phyloP scores from a whole-genome alignment of 2,329 filamentous ascomycete genomes.

The Aspergillus melleus region DNA sequence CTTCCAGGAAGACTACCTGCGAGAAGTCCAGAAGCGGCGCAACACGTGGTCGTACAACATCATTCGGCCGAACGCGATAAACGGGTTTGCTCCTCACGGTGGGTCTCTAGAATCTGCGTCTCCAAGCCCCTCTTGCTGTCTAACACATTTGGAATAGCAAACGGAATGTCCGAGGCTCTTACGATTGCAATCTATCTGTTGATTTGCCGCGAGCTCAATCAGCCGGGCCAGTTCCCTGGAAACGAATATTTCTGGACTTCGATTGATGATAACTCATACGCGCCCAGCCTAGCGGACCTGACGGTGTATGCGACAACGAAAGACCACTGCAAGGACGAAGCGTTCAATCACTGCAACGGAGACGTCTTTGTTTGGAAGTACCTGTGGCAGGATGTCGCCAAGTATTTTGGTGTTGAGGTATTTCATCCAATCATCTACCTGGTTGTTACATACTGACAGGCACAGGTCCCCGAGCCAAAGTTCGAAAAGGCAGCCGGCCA shows the following conservation, averaged over 20 bases:
- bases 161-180: slow-evolving; percentile 31
- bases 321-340: slow-evolving; percentile 25
- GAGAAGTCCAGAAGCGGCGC: slow-evolving; percentile 13
- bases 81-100: slow-evolving; percentile 29
- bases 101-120: background rate
- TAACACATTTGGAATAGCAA: slow-evolving; percentile 8
- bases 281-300: slow-evolving; percentile 28
- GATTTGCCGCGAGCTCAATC: slow-evolving; percentile 24
- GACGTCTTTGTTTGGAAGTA: slow-evolving; percentile 31
- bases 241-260: slow-evolving; percentile 30
- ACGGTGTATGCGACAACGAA: slow-evolving; percentile 25
- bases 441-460: background rate
- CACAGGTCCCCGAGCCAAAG: slow-evolving; percentile 11
- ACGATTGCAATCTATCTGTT: slow-evolving; percentile 30
- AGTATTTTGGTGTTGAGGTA: slow-evolving; percentile 26
- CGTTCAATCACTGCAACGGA: slow-evolving; percentile 30
- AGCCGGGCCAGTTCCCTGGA: slow-evolving; percentile 24
- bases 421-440: too few relatives aligned
- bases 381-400: slow-evolving; percentile 21
- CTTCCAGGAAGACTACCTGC: slow-evolving; percentile 23
- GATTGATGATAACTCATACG: slow-evolving; percentile 30
- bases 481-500: slow-evolving; percentile 17
- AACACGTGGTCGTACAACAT: slow-evolving; percentile 28
- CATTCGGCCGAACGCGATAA: slow-evolving; percentile 31
- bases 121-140: background rate